Base-by-base conservation (phyloP, 2,329 filamentous ascomycete species). In the Mycocentrospora acerina region DNA sequence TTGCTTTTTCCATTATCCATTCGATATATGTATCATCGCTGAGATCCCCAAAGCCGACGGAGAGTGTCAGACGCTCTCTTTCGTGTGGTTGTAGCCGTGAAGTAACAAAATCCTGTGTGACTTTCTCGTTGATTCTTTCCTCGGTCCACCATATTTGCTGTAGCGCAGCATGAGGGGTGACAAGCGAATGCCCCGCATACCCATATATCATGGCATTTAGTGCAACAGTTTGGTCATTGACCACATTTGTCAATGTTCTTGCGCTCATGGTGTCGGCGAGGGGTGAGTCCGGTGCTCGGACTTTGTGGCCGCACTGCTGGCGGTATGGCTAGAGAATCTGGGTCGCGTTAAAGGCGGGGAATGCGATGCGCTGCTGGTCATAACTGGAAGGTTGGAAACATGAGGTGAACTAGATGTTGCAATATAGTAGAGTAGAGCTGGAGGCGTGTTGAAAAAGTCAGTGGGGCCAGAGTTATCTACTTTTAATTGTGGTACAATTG, bases 21-120 rank as follows among this genome's bases (percentile, higher is more conserved):
- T 89, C 85, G 72, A 85, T 82, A 61, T 90, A 90, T 1, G 85
- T 88, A 46, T 83, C 79, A 62, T 88, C 81, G 4, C 85, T 88
- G 40, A 80, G 60, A 53, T 82, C 82, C 19, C 85, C 85, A 62
- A 88, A 88, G 10, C 73, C 78, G 31, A 88, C 71, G 7, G 80
- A 80, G 27, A 72, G 71, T 55, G 85, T 77, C 31, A 90, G 70
- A 37, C 78, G 78, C 38, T 77, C 72, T 49, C 81, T 73, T 64
- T 86, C 83, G 44, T 81, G 75, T 27, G 80, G 77, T 32, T 78
- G 72, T 28, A 90, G 73, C 42, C 85, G 79, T 27, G 79, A 79
- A 34, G 77, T 75, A 46, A 89, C 79, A 58, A 83, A 89, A 41
- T 81, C 72, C 46, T 79, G 74, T 39, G 82, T 88, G 54, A 89